Percentiles rank a stretch among this genome's conserved stretches.
These are phyloP conservation scores for Pouteria campechiana DNA, from an alignment of 179 eudicot species.

Conservation along the genomic window DNA sequence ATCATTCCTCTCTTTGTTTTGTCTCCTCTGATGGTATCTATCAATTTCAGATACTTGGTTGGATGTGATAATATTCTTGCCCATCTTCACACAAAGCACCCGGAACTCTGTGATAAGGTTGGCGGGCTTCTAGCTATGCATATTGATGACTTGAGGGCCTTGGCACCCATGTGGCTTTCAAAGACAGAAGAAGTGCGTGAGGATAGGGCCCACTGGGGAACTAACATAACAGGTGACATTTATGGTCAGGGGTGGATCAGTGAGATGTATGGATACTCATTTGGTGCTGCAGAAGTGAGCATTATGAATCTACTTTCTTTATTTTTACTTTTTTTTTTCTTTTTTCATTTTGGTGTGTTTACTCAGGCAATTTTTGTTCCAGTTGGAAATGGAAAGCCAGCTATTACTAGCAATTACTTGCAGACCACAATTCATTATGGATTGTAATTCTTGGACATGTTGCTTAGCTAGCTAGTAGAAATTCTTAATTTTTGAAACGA, in stretches of 20 bases:
- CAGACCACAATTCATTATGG: too few species aligned
- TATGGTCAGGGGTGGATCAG: slow-evolving; percentile 92
- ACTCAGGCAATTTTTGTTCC: too few species aligned
- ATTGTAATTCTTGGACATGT: too few species aligned
- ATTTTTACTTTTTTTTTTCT: background rate
- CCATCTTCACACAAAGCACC: slow-evolving; percentile 72
- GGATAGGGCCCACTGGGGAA: slow-evolving; percentile 89
- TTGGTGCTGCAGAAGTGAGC: slow-evolving; percentile 92
- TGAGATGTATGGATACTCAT: slow-evolving; percentile 99
- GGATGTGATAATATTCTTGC: slow-evolving; percentile 96
- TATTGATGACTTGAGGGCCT: slow-evolving; percentile 84
- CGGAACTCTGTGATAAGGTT: slow-evolving; percentile 94
- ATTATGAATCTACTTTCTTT: too few species aligned
- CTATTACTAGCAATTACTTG: too few species aligned
- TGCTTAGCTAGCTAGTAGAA: too few species aligned
- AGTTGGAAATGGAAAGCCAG: too few species aligned
- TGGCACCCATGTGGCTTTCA: slow-evolving; percentile 97
- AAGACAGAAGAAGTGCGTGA: slow-evolving; percentile 95
- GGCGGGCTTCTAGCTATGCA: slow-evolving; percentile 92
- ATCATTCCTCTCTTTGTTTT: background rate
- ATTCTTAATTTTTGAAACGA: too few species aligned
- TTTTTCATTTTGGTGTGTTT: background rate
- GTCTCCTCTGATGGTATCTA: background rate
- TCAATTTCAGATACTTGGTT: slow-evolving; percentile 60
- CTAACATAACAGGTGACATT: slow-evolving; percentile 86